A percentile compares a stretch with the other conserved stretches of the same genome.
These are phyloP conservation scores for Cladorrhinum samala DNA, from an alignment of 495 filamentous ascomycete species.

Conservation along the genomic window DNA sequence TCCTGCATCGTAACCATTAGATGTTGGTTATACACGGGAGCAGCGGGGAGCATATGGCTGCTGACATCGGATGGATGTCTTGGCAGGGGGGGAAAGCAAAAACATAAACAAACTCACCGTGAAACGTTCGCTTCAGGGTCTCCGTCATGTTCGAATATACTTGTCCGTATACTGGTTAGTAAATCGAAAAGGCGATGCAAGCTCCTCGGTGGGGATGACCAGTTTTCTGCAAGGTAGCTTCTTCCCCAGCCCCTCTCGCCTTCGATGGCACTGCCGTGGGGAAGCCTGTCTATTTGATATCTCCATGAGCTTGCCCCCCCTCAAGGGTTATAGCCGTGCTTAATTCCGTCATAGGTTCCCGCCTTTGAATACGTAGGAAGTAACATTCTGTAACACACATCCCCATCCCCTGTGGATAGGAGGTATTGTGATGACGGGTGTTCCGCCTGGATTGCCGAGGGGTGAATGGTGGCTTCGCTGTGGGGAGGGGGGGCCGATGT, in stretches of 20 bases:
- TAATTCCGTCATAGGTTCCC: too few relatives aligned
- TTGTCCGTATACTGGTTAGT: neutral
- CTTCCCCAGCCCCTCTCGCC: neutral
- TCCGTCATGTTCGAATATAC: conserved; percentile 15
- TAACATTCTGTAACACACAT: too few relatives aligned
- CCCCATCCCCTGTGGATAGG: too few relatives aligned
- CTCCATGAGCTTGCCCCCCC: neutral
- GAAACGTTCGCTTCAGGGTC: conserved; percentile 29
- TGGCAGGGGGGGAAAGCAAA: neutral
- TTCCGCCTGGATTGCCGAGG: too few relatives aligned
- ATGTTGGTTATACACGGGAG: too few relatives aligned
- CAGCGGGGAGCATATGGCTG: neutral
- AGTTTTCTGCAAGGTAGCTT: too few relatives aligned
- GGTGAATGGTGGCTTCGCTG: too few relatives aligned
- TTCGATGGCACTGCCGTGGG: neutral
- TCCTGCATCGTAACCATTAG: too few relatives aligned
- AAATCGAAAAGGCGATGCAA: neutral
- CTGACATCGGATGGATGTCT: neutral
- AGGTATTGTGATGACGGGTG: too few relatives aligned
- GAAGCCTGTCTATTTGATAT: neutral
- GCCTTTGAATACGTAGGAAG: too few relatives aligned
- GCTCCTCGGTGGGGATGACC: too few relatives aligned
- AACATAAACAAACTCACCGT: conserved; percentile 17
- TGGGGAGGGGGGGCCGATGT: too few relatives aligned
- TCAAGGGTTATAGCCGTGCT: neutral